These are phyloP conservation scores for Corylus avellana DNA, from an alignment of 306 rosid genomes.

Conservation along the genomic window DNA sequence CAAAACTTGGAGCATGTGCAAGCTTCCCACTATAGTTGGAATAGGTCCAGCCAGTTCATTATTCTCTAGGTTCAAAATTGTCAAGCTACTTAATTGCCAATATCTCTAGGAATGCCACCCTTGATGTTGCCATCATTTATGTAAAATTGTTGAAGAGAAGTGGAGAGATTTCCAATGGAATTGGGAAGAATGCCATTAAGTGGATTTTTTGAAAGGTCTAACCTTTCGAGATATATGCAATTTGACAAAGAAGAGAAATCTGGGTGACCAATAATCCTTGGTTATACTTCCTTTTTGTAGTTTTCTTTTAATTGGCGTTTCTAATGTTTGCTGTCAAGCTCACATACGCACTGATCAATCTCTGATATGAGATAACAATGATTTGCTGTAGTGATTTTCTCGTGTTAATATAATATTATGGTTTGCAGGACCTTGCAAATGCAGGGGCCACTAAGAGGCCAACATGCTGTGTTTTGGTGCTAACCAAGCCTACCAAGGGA, in stretches of 20 bases:
- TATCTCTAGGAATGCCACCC: too few species aligned
- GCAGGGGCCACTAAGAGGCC: slow-evolving; percentile 99
- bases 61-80: too few species aligned
- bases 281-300: background rate
- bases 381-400: background rate
- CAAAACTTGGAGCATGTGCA: too few species aligned
- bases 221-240: too few species aligned
- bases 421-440: slow-evolving; percentile 79
- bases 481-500: slow-evolving; percentile 82
- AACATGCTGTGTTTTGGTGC: slow-evolving; percentile 86
- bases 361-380: background rate
- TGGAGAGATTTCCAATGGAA: too few species aligned
- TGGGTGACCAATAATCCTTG: background rate
- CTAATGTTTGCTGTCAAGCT: background rate
- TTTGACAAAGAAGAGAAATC: background rate
- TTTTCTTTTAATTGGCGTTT: background rate
- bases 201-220: too few species aligned
- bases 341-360: background rate
- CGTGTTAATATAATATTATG: background rate
- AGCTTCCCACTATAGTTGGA: too few species aligned
- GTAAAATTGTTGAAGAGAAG: too few species aligned
- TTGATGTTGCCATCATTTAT: too few species aligned
- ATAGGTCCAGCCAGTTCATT: too few species aligned
- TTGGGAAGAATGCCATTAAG: too few species aligned
- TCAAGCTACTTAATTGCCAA: too few species aligned